Evolutionary conservation across 2,329 filamentous ascomycete species (phyloP), one percentile per base, ranked within the genome.

Genomic region (Emmonsia crescens): DNA sequence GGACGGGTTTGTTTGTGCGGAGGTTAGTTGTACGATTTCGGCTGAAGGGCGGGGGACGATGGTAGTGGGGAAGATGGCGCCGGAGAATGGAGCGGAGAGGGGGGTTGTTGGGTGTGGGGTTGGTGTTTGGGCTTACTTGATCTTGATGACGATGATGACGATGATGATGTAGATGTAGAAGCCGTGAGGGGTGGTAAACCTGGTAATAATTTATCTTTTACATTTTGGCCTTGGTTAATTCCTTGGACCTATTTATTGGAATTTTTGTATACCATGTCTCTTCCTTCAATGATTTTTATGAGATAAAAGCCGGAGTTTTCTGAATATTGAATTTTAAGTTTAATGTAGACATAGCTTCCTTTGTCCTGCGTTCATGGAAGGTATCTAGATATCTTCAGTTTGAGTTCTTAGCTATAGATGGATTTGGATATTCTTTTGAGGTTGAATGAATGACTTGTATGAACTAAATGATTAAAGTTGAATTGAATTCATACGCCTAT

Each of bases 1-100:
- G 0, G 81, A 76, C 49, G 89, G 89, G 1, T 96, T 87, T 73
- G 74, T 74, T 3, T 96, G 91, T 74, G 91, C 89, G 0, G 80
- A 80, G 24, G 83, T 82, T 27, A 91, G 86, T 71, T 95, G 90
- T 75, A 86, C 85, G 36, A 81, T 84, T 5, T 76, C 74, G 8
- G 73, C 67, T 19, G 78, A 76, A 57, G 79, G 75, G 8, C 79
- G 78, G 46, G 46, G 46, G 54, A 86, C 83, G n/a, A 81, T 76
- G 6, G 83, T 81, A 33, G 72, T 77, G 14, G 74, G 71, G 4
- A 79, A 78, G 65, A 69, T 71, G 57, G 65, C 72, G 61, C 71
- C 73, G 10, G 66, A 67, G 8, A 68, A 64, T 55, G 48, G 36
- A 8, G 63, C n/a, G 24, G 40, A 10, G n/a, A 54, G 16, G 60